These are phyloP conservation scores for Backusella liffmaniae DNA, from an alignment of 192 early-diverging fungal genomes.

Conservation along the genomic window DNA sequence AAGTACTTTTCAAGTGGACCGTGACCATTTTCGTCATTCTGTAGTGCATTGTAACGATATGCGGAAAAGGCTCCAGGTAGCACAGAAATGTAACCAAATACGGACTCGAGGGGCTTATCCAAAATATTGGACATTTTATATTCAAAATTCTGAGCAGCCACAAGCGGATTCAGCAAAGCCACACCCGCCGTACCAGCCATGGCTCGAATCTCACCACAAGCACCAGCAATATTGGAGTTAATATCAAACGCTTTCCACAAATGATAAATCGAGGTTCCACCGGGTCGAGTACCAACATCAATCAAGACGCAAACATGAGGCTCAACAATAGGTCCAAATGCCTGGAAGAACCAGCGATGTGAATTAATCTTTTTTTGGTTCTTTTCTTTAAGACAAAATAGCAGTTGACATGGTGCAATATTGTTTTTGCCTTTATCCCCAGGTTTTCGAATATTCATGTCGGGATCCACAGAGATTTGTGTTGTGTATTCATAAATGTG, in stretches of 20 bases:
- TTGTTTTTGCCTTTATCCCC: conserved; percentile 46
- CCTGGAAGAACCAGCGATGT: conserved; percentile 72
- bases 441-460: conserved; percentile 60
- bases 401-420: conserved; percentile 71
- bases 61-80: conserved; percentile 83
- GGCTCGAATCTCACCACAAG: conserved; percentile 84
- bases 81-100: conserved; percentile 84
- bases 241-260: conserved; percentile 81
- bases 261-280: conserved; percentile 64
- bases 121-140: conserved; percentile 79
- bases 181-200: conserved; percentile 50
- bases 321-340: conserved; percentile 55
- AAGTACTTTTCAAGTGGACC: conserved; percentile 74
- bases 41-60: conserved; percentile 71
- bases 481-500: conserved; percentile 76
- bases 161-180: conserved; percentile 63
- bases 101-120: conserved; percentile 77
- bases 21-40: conserved; percentile 51
- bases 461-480: conserved; percentile 70
- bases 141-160: conserved; percentile 83
- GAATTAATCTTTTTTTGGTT: conserved; percentile 91
- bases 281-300: conserved; percentile 83
- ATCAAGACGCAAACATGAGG: conserved; percentile 60
- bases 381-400: conserved; percentile 91
- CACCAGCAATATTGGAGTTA: conserved; percentile 71